Percentiles rank a stretch among this genome's conserved stretches.
Evolutionary conservation across 192 early-diverging fungal genomes (phyloP).

Genomic region (Podila horticola): DNA sequence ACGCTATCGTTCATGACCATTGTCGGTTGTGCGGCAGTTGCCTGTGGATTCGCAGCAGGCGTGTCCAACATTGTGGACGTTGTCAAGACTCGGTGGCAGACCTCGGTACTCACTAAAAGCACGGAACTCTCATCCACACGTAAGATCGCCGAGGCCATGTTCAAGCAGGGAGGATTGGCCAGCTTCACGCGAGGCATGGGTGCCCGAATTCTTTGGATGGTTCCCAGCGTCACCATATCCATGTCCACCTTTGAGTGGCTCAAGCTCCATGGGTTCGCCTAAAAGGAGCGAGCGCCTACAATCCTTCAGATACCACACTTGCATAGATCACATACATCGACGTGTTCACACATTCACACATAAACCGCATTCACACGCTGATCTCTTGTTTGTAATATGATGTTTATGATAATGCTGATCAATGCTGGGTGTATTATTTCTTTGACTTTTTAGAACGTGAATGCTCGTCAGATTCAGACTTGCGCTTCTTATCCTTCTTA

Average conservation of each 20-base stretch:
- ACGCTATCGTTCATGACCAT: constrained; percentile 65
- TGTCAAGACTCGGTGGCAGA: constrained; percentile 86
- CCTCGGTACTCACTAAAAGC: constrained; percentile 45
- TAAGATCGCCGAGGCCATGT: constrained; percentile 57
- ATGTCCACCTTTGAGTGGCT: constrained; percentile 81
- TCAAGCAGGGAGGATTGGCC: constrained; percentile 60
- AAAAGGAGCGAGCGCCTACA: too few relatives aligned
- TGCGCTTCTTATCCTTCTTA: constrained; percentile 38
- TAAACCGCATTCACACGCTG: background rate
- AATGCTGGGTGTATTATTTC: constrained; percentile 18
- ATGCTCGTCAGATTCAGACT: constrained; percentile 18
- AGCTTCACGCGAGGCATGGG: constrained; percentile 75
- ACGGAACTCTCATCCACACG: constrained; percentile 37
- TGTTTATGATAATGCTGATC: background rate
- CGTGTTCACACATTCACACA: background rate
- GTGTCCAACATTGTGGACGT: constrained; percentile 79
- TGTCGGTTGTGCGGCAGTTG: constrained; percentile 66
- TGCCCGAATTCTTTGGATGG: constrained; percentile 75
- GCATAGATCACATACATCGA: background rate
- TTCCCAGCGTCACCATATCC: constrained; percentile 73
- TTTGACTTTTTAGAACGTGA: constrained; percentile 47
- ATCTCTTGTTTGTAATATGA: background rate
- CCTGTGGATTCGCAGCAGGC: constrained; percentile 66
- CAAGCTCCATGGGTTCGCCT: constrained; percentile 50
- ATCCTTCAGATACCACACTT: background rate